Conservation (phyloP, 371 early-diverging fungal genomes). For the Chytridiales sp. region DNA sequence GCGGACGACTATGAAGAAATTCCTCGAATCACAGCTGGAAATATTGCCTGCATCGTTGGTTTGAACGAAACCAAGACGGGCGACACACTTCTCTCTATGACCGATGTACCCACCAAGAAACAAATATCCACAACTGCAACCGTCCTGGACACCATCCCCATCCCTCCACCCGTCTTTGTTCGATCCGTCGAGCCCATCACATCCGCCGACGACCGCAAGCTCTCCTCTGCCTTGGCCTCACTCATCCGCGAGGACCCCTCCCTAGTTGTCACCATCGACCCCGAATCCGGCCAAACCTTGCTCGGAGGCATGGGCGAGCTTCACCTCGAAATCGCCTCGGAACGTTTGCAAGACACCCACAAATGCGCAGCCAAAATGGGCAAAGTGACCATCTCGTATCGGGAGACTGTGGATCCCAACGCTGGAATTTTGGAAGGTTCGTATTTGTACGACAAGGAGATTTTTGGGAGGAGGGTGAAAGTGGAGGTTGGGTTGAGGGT, state of each 20-base stretch:
- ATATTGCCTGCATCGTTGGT: slow-evolving; percentile 89
- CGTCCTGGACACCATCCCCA: slow-evolving; percentile 69
- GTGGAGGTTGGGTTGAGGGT: slow-evolving; percentile 50
- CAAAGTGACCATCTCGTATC: slow-evolving; percentile 81
- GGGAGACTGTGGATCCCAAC: slow-evolving; percentile 60
- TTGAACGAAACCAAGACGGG: slow-evolving; percentile 87
- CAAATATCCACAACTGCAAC: slow-evolving; percentile 31
- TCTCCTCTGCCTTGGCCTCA: slow-evolving; percentile 72
- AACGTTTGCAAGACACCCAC: slow-evolving; percentile 75
- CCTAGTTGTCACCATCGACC: slow-evolving; percentile 68
- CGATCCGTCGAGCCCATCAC: slow-evolving; percentile 79
- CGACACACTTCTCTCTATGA: slow-evolving; percentile 71
- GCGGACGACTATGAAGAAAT: slow-evolving; percentile 90
- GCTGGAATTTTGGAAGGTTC: slow-evolving; percentile 3
- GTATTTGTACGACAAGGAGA: slow-evolving; percentile 62
- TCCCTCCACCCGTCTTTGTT: slow-evolving; percentile 92
- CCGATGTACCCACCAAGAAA: neutral
- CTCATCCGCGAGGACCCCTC: slow-evolving; percentile 90
- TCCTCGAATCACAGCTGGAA: slow-evolving; percentile 69
- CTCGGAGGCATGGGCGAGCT: slow-evolving; percentile 97
- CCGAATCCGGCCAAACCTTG: slow-evolving; percentile 86
- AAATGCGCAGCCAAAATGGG: slow-evolving; percentile 82
- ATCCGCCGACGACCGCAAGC: slow-evolving; percentile 70
- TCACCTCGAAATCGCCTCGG: slow-evolving; percentile 88
- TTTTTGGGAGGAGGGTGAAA: slow-evolving; percentile 69